Evolutionary conservation across 495 filamentous ascomycete genomes (phyloP).

Genomic region (Mycothermus thermophilus): DNA sequence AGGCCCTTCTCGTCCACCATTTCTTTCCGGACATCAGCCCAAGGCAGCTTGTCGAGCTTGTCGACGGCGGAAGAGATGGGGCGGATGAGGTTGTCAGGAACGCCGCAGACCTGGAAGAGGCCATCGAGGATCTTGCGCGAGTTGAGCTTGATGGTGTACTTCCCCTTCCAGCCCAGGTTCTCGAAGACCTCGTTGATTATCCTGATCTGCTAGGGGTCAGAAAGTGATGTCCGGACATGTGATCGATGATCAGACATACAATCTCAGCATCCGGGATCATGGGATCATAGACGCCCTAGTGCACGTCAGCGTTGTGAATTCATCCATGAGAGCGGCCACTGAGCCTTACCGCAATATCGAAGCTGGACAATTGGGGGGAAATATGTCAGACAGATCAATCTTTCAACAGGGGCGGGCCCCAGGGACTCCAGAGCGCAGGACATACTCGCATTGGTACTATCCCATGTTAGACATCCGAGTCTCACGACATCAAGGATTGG

Average conservation of each 20-base stretch:
- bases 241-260: constrained; percentile 22
- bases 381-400: too few species aligned
- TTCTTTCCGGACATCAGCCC: constrained; percentile 79
- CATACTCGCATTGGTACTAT: constrained; percentile 67
- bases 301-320: background rate
- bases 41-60: constrained; percentile 87
- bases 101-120: constrained; percentile 79
- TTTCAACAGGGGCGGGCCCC: background rate
- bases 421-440: background rate
- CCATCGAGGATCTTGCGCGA: constrained; percentile 91
- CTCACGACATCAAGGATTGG: too few species aligned
- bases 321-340: background rate
- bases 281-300: constrained; percentile 53
- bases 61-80: constrained; percentile 84
- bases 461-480: constrained; percentile 6
- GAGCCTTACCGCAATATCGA: constrained; percentile 66
- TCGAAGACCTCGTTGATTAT: constrained; percentile 80
- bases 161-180: constrained; percentile 44
- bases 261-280: constrained; percentile 97
- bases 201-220: constrained; percentile 18
- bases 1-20: constrained; percentile 83
- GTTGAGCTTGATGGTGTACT: constrained; percentile 80
- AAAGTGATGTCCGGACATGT: background rate
- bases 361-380: constrained; percentile 20
- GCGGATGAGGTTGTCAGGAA: constrained; percentile 72